Evolutionary conservation across 441 rosid species (phyloP).

Genomic region (Gossypium gossypioides): DNA sequence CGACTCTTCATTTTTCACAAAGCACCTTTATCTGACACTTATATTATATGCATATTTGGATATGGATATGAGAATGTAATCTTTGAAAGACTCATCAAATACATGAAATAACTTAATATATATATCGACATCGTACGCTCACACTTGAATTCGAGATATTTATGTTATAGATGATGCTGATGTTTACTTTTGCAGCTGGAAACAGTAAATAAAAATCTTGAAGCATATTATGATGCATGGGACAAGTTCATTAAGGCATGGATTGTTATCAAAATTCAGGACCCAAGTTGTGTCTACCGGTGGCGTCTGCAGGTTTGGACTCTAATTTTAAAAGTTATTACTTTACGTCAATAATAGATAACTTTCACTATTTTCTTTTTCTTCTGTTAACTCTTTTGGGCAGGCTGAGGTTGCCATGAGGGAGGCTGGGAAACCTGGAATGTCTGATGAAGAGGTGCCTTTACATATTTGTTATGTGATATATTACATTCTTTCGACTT

Average conservation of each 20-base stretch:
- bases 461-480: not conserved
- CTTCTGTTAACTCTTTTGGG: constrained; percentile 9
- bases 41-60: not conserved
- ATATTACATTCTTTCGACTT: not conserved
- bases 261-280: constrained; percentile 82
- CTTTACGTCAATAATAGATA: not conserved
- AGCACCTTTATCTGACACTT: not conserved
- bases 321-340: not conserved
- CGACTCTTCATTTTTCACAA: not conserved
- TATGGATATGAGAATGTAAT: not conserved
- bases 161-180: not conserved
- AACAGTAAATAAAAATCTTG: constrained; percentile 69
- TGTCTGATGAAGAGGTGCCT: constrained; percentile 79
- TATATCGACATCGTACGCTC: no score
- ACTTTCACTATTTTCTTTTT: not conserved
- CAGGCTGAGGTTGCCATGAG: constrained; percentile 95
- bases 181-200: constrained; percentile 42
- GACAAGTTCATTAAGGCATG: constrained; percentile 72
- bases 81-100: not conserved
- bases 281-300: constrained; percentile 73
- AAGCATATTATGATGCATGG: constrained; percentile 84
- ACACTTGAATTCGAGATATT: not conserved
- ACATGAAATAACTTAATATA: not conserved
- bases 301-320: constrained; percentile 86
- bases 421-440: constrained; percentile 71